Percentiles rank a stretch among this genome's conserved stretches.
Conservation (phyloP, 176 grass and related monocot species). For the Ensete ventricosum region DNA sequence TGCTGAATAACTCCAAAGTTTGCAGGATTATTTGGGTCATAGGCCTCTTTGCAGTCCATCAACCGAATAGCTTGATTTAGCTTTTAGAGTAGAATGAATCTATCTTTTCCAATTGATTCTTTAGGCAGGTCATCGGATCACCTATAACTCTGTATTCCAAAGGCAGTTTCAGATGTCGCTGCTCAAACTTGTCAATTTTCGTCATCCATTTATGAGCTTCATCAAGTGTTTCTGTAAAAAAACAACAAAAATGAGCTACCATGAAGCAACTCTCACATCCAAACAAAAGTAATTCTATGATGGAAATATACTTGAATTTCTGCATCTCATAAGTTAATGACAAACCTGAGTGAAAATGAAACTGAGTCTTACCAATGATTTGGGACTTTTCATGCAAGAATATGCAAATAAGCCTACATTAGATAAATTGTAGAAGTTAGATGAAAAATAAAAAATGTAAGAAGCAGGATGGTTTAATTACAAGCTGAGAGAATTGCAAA, state of each 20-base stretch:
- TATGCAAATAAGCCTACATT: too few relatives aligned
- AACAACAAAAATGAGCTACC: background rate
- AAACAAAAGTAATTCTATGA: too few relatives aligned
- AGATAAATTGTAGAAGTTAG: background rate
- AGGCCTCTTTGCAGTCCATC: constrained; percentile 83
- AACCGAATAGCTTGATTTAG: constrained; percentile 68
- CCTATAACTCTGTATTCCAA: constrained; percentile 90
- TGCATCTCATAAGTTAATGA: background rate
- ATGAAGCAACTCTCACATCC: background rate
- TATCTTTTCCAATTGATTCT: constrained; percentile 62
- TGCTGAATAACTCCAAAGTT: constrained; percentile 85
- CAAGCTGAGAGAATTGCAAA: background rate
- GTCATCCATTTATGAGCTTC: constrained; percentile 80
- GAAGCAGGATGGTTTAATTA: background rate
- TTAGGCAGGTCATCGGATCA: constrained; percentile 86
- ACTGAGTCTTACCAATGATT: background rate
- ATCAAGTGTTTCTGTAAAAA: constrained; percentile 61
- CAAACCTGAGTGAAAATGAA: background rate
- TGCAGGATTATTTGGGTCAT: constrained; percentile 63
- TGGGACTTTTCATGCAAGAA: background rate
- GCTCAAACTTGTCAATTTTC: constrained; percentile 73
- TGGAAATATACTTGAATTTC: background rate
- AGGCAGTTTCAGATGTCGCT: constrained; percentile 61
- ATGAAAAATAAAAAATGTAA: background rate
- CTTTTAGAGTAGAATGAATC: constrained; percentile 78